Evolutionary conservation across 345 rosid species (phyloP).

Genomic region (Euphorbia peplus): DNA sequence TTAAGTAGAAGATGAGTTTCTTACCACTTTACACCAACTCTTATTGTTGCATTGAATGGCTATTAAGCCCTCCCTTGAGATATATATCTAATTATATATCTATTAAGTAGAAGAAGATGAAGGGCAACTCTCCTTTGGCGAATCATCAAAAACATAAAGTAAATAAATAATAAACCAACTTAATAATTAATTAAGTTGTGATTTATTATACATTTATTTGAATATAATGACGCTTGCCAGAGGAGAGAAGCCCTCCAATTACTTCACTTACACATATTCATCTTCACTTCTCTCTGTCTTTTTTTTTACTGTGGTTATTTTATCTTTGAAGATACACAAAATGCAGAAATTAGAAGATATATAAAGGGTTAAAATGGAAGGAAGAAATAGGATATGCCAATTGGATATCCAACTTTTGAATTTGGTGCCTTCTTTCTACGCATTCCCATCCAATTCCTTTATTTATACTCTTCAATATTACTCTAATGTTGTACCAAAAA

Average conservation of each 20-base stretch:
- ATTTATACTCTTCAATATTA: background rate
- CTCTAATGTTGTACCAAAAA: no score
- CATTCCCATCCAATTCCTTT: slow-evolving; percentile 15
- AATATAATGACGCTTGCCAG: slow-evolving; percentile 45
- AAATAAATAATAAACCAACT: no score
- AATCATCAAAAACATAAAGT: slow-evolving; percentile 15
- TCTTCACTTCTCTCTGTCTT: background rate
- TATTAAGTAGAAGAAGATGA: slow-evolving; percentile 52
- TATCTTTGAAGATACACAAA: background rate
- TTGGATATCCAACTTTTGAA: slow-evolving; percentile 36
- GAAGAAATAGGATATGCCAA: slow-evolving; percentile 46
- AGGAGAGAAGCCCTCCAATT: slow-evolving; percentile 63
- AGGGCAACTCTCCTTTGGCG: slow-evolving; percentile 99
- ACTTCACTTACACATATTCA: slow-evolving; percentile 41
- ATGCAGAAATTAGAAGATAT: slow-evolving; percentile 1
- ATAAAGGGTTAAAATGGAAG: slow-evolving; percentile 4
- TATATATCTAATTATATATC: background rate
- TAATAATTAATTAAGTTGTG: no score
- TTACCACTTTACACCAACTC: no score
- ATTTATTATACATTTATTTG: background rate
- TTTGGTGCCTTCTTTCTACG: slow-evolving; percentile 32
- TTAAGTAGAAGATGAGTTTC: no score
- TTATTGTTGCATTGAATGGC: no score
- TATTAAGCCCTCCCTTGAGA: no score
- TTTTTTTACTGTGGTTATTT: no score